Base-by-base conservation (phyloP, 2,329 filamentous ascomycete species). In the Ilyonectria sp. region DNA sequence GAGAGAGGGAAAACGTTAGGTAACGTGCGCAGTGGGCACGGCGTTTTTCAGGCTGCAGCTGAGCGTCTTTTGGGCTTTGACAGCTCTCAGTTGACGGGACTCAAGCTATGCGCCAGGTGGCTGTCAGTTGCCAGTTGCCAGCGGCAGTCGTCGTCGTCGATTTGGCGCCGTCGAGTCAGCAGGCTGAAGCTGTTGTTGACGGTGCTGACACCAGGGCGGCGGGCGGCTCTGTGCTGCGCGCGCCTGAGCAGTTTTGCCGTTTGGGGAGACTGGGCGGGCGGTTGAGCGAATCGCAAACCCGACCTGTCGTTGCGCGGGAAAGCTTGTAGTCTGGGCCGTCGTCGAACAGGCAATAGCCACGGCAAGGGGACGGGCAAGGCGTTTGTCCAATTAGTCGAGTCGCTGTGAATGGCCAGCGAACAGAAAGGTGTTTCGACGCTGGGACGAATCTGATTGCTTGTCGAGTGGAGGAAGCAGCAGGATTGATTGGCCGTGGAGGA, bases 401-500 rank as follows among this genome's bases (percentile, higher is more conserved):
- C 60, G 57, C 72, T 74, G 68, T 76, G 75, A 77, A 76, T 74
- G 75, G 75, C 70, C 69, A 75, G 73, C 71, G 65, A 72, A 55
- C 70, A 68, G 65, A 62, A 63, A 75, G 71, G 71, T 71, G 74
- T 76, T 75, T 76, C 69, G 69, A 75, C 71, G 71, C 69, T 75
- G 71, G 67, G 71, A 67, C 71, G 72, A 74, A 75, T 75, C 75
- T 79, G 78, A 79, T 78, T 77, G 74, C 73, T 71, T 67, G 70
- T 73, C 68, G 74, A 75, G 81, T 83, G 82, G 83, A 80, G 72
- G 78, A 79, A 76, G 71, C 73, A 76, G 75, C 71, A 78, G 75
- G 75, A 75, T 76, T 75, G 85, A 86, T 86, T 86, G 85, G 84
- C 82, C 82, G 81, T 84, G 80, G 76, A 79, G 60, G 72, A 81